Percentiles rank a stretch among this genome's conserved stretches.
Conservation (phyloP, 2,329 filamentous ascomycete species). For the Microdochium bolleyi region DNA sequence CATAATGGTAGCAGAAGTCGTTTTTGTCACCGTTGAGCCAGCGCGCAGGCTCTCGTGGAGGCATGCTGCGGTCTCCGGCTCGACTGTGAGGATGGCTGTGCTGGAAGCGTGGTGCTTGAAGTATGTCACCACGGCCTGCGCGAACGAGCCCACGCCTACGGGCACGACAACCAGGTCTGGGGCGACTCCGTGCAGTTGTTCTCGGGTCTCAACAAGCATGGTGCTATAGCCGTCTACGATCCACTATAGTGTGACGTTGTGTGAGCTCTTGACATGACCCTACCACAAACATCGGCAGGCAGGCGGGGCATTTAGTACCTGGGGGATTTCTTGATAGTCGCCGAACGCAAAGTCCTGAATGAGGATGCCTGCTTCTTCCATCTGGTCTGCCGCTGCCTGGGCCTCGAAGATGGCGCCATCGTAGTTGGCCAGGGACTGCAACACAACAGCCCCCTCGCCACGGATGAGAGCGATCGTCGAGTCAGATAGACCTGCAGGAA, state of each 20-base stretch:
- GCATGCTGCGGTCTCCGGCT: conserved; percentile 32
- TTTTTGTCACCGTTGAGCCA: conserved; percentile 9
- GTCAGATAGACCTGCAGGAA: conserved; percentile 48
- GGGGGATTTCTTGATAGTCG: conserved; percentile 56
- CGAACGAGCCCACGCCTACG: conserved; percentile 65
- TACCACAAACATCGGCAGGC: too few relatives aligned
- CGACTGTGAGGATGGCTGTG: conserved; percentile 49
- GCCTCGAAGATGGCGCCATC: conserved; percentile 50
- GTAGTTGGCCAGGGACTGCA: conserved; percentile 48
- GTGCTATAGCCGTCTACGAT: conserved; percentile 70
- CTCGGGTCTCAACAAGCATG: conserved; percentile 58
- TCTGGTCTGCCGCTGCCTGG: conserved; percentile 28
- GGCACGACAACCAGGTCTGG: conserved; percentile 47
- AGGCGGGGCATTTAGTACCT: conserved; percentile 21
- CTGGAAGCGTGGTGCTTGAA: conserved; percentile 37
- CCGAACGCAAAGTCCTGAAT: conserved; percentile 62
- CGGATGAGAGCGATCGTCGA: conserved; percentile 44
- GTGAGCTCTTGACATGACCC: not conserved
- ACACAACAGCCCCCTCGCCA: conserved; percentile 52
- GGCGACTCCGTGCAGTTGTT: conserved; percentile 36
- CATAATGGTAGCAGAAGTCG: conserved; percentile 30
- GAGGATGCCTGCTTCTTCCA: conserved; percentile 36
- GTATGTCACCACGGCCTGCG: conserved; percentile 57
- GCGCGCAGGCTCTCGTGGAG: conserved; percentile 33
- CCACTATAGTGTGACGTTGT: conserved; percentile 34